Evolutionary conservation across 805 yeast genomes (phyloP), one percentile per base, ranked within the genome.

Genomic region (Kluyveromyces wickerhamii): DNA sequence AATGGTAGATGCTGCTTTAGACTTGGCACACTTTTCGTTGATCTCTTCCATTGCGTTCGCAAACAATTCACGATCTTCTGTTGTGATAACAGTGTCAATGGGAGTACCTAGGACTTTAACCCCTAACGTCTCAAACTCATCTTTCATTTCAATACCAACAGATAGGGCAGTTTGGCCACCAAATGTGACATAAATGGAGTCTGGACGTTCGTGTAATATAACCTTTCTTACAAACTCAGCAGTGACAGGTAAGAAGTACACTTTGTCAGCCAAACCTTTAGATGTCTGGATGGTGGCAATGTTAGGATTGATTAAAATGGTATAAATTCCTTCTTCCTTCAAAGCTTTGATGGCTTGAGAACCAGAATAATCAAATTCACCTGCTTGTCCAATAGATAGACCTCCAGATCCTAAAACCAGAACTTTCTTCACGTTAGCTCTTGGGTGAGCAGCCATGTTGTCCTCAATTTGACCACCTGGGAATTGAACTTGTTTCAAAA

Each of bases 221-320:
- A 92, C 96, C 59, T 92, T 88, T 52, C 97, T 77, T 39, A 92
- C 96, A 52, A 88, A 92, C 44, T 92, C 98, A 12, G 97, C 79
- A 44, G 83, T 92, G 31, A 92, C 98, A n/a, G 98, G 98, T 55
- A 92, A 68, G 67, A 88, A 92, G 66, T 92, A 92, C 31, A 92
- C 96, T 66, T 92, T 89, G 62, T 92, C 98, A 40, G 98, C 98
- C 49, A 92, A 67, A 57, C 96, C 97, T 66, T 88, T 82, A 22
- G 97, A 89, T 14, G 98, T 92, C 68, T 92, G 98, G 52, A 88
- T 92, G 21, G 98, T 92, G 35, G 98, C 98, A 59, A 92, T 92
- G 63, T 92, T 92, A 38, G 98, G 98, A 64, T 92, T 92, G 57
- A 92, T 88, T 55, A 92, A 73, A 48, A 92, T 80, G 38, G 97